Evolutionary conservation across 2,329 filamentous ascomycete genomes (phyloP).

Genomic region (Fusarium odoratissimum): DNA sequence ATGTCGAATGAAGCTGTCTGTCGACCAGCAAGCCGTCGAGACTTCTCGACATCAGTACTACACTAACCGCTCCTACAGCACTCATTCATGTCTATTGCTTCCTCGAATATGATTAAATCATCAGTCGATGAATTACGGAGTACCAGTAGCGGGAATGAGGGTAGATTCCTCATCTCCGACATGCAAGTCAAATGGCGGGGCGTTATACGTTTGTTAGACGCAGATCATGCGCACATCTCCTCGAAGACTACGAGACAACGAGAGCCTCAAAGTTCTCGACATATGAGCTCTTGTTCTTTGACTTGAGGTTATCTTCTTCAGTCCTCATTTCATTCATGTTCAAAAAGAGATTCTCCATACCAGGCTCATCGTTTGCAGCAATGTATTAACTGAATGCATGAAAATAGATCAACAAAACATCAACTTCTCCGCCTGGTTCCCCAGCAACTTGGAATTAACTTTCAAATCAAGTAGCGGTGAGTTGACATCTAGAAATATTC

Average conservation of each 20-base stretch:
- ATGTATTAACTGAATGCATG: not conserved
- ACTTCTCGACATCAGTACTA: not conserved
- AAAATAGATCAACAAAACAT: constrained; percentile 26
- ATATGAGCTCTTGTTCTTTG: not conserved
- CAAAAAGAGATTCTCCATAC: not conserved
- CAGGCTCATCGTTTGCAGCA: not conserved
- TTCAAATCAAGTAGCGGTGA: constrained; percentile 23
- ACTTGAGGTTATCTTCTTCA: not conserved
- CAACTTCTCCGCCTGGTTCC: constrained; percentile 19
- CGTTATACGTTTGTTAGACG: constrained; percentile 26
- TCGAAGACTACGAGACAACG: not conserved
- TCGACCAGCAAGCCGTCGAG: not conserved
- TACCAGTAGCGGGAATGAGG: not conserved
- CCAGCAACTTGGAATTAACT: constrained; percentile 38
- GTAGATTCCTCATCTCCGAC: constrained; percentile 9
- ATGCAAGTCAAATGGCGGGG: constrained; percentile 3
- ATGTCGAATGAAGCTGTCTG: not conserved
- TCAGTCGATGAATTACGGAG: not conserved
- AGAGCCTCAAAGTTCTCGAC: not conserved
- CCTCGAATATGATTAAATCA: not conserved
- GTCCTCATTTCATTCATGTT: not conserved
- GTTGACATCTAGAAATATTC: constrained; percentile 28
- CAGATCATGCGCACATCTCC: not conserved
- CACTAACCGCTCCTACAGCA: not conserved
- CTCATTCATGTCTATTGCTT: not conserved